Base-by-base conservation (phyloP, 2,329 filamentous ascomycete genomes). In the Penicillium janthinellum region DNA sequence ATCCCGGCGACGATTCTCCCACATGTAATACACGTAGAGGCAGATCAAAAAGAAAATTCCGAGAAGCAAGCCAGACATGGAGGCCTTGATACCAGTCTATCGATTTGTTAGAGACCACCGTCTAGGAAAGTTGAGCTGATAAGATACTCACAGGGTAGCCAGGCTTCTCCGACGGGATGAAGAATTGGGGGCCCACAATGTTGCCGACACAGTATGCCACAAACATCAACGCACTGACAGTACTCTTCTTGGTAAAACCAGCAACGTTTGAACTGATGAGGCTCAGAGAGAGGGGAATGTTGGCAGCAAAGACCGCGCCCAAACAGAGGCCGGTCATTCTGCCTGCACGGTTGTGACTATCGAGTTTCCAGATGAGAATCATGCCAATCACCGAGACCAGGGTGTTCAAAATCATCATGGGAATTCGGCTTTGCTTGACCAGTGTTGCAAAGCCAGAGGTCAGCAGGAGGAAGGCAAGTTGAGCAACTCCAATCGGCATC, bases 161-260 rank as follows among this genome's bases (percentile, higher is more conserved):
- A 12, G 73, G 75, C 28, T 76, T 72, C 59, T 77, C 72, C 1
- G 65, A 57, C 0, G 65, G 59, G 12, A 73, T 48, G 52, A 74
- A 75, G 44, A 75, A 71, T 41, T 75, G 71, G 11, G 74, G 73
- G 0, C 71, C 73, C 4, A 73, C 65, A 35, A 76, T 75, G 41
- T 75, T 75, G 4, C 71, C 72, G 44, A 74, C 56, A 39, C 73
- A 73, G 55, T 74, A 74, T 4, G 70, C 83, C 0, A 80, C 79
- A 57, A 85, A 85, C 17, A 85, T 64, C 25, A 82, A 71, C 0
- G 82, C 82, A 2, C 75, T 73, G 4, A 73, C 70, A 0, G 69
- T 69, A 45, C 71, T 73, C 31, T 71, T 70, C 54, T 77, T 77
- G 1, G 74, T 76, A 52, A 76, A 73, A 0, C 74, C 74, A 4